These are phyloP conservation scores for Brasenia schreberi DNA, from an alignment of 164 flowering plant species.

Conservation along the genomic window DNA sequence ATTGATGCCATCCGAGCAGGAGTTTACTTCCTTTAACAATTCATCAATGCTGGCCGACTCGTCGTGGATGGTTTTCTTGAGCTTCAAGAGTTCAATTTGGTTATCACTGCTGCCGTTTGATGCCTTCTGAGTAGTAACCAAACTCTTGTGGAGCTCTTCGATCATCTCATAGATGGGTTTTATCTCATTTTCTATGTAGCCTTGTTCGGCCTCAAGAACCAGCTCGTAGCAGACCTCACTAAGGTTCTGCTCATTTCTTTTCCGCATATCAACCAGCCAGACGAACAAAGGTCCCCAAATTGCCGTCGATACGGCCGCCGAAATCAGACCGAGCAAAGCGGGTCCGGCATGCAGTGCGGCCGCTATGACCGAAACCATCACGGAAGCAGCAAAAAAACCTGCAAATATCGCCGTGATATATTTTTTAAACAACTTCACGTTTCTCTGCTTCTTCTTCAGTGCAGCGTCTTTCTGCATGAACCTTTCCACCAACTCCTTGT, in stretches of 20 bases:
- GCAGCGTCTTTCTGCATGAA: too few relatives aligned
- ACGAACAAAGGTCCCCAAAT: not conserved
- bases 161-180: not conserved
- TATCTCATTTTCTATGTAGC: not conserved
- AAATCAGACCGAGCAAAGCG: not conserved
- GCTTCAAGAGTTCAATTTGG: too few relatives aligned
- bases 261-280: not conserved
- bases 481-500: too few relatives aligned
- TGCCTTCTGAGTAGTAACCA: too few relatives aligned
- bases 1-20: too few relatives aligned
- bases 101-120: too few relatives aligned
- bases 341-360: not conserved
- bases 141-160: not conserved
- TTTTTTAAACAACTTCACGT: not conserved
- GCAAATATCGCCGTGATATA: not conserved
- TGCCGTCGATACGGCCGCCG: not conserved
- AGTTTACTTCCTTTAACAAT: too few relatives aligned
- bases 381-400: not conserved
- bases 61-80: too few relatives aligned
- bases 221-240: not conserved
- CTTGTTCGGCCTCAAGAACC: not conserved
- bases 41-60: too few relatives aligned
- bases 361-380: not conserved
- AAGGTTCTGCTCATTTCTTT: not conserved
- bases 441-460: not conserved